Percentiles rank a stretch among this genome's conserved stretches.
phyloP scores from a whole-genome alignment of 129 eudicot genomes.

The Smallanthus sonchifolius region DNA sequence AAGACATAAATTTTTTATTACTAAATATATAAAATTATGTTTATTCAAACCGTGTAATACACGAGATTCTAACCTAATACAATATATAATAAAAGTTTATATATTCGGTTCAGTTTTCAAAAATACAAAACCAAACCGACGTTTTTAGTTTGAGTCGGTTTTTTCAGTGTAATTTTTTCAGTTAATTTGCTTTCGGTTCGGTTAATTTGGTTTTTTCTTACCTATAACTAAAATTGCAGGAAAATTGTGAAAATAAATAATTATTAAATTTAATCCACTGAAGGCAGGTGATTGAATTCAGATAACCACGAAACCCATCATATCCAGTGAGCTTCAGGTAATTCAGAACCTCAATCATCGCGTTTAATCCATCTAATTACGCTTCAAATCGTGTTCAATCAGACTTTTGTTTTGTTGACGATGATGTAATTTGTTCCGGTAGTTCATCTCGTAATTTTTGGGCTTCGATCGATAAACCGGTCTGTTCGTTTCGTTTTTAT shows the following conservation, averaged over 20 bases:
- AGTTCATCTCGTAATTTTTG: background rate
- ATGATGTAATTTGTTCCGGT: constrained; percentile 4
- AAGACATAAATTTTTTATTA: too few relatives aligned
- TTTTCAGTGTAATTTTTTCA: too few relatives aligned
- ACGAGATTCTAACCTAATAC: too few relatives aligned
- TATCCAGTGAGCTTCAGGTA: constrained; percentile 26
- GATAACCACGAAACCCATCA: constrained; percentile 9
- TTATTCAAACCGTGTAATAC: too few relatives aligned
- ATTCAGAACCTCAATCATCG: background rate
- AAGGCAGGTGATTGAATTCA: constrained; percentile 16
- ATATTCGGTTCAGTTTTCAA: too few relatives aligned
- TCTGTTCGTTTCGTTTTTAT: constrained; percentile 10
- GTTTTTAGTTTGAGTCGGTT: too few relatives aligned
- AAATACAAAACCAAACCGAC: too few relatives aligned
- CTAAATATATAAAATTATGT: too few relatives aligned
- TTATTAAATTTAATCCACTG: background rate
- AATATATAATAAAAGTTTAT: too few relatives aligned
- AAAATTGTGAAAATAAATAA: constrained; percentile 1
- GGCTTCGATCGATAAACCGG: background rate
- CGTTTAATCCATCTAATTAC: background rate
- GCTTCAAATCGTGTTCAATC: constrained; percentile 4
- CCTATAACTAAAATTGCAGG: background rate
- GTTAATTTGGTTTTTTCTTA: too few relatives aligned
- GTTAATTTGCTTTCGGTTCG: too few relatives aligned
- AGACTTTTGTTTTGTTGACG: background rate